Base-by-base conservation (phyloP, 2,329 filamentous ascomycete genomes). In the Lasiodiplodia gonubiensis region DNA sequence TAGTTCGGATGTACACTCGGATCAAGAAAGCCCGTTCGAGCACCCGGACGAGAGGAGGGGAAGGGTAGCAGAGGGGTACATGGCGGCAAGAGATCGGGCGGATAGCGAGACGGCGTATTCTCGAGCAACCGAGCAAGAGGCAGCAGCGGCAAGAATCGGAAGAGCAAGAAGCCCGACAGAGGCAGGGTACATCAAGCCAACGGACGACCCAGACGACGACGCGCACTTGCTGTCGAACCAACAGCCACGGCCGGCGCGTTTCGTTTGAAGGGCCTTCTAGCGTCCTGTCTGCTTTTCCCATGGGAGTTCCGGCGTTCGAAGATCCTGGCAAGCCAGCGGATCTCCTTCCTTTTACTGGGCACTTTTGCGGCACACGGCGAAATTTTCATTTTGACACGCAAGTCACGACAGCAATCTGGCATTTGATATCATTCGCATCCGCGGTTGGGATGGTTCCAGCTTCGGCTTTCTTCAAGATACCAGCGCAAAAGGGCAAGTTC, bases 41-140 rank as follows among this genome's bases (percentile, higher is more conserved):
- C 64, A 67, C 30, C 64, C 64, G 21, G 64, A 67, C 18, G 64
- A 67, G 35, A 51, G 64, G 23, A 49, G 64, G n/a, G 64, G 64
- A 27, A 67, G 64, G 33, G 46, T 67, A n/a, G 33, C 54, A 21
- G n/a, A 67, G 35, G 46, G 54, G 11, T 67, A 67, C 33, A 57
- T 66, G 25, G 64, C 64, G 30, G 64, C 64, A 18, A 54, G 64
- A 25, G 64, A 66, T 39, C 35, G 64, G 11, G 52, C 64, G 10
- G 64, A 66, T 5, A 57, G 52, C 27, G 64, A 66, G 16, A 66
- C 64, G n/a, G 64, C 64, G 25, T 66, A 66, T 21, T 27, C 46
- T 14, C 42, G 59, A 46, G 7, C 42, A 46, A 46, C 42, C 16
- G 42, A 51, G 25, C 59, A 25, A 37, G 59, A 63, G 11, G 59